Base-by-base conservation (phyloP, 1,284 basidiomycete genomes). In the Pisolithus thermaeus region DNA sequence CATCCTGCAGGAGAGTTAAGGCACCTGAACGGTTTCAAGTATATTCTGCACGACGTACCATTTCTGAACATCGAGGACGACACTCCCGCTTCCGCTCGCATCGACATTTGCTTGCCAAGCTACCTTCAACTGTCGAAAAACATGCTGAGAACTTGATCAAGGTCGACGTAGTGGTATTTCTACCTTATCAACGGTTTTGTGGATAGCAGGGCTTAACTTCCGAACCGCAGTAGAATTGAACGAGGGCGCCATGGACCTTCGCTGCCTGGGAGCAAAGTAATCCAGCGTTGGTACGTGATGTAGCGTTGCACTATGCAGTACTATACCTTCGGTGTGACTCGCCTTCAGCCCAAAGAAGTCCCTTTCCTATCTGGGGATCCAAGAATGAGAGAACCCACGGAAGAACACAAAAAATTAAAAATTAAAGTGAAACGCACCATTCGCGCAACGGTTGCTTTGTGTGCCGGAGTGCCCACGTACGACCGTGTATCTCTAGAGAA, bases 21-120 rank as follows among this genome's bases (percentile, higher is more conserved):
- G 16, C 25, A 5, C 14, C n/a, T 27, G 8, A 25, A 42, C 14
- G 6, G 42, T 25, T 27, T n/a, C 9, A 4, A 12, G 20, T 3
- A 5, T 14, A 35, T 35, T 18, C 14, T 16, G 6, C 16, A 25
- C 6, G 30, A 62, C 73, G 4, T 52, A 79, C 79, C 78, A 81
- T 52, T 67, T 61, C 58, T 83, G 74, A 16, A 82, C 77, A 42
- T 84, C 78, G 12, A 84, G 78, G 7, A 72, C 50, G 0, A 56
- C 58, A 3, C 66, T 62, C 40, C 65, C 70, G 8, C 48, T 30
- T 20, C 28, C 51, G 4, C 55, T 58, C 1, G 67, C 55, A 20
- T 76, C 72, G 2, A 83, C 51, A 22, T 72, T 59, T 16, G 61
- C 58, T 46, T 84, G 79, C 82, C 80, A 84, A 9, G 59, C 61